Base-by-base conservation (phyloP, 1,139 yeast genomes). In the Ogataea hybrid region DNA sequence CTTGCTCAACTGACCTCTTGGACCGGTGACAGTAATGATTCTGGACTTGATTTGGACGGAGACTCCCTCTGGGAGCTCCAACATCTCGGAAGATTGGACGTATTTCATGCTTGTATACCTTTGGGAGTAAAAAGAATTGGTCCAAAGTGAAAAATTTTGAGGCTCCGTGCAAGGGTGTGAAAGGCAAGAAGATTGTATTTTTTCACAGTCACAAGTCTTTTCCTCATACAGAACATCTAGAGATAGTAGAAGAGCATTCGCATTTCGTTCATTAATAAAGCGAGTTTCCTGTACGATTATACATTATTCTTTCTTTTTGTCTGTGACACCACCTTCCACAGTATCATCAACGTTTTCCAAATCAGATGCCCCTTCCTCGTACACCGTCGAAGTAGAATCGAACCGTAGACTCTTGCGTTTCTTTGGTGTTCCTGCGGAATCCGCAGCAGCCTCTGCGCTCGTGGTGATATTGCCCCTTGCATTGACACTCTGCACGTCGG, bases 1-100 rank as follows among this genome's bases (percentile, higher is more conserved):
- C 83, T 92, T 92, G 77, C 72, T 69, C 70, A 92, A 79, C 59
- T 79, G 77, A 75, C 98, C 98, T 79, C 98, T 90, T 79, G 98
- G 98, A 63, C 98, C 98, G 63, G 85, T 79, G 61, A 92, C 98
- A 63, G 80, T 83, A 70, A 92, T 73, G 65, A 69, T 63, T 79
- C 98, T 87, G 72, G 98, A 81, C 73, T 89, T 87, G 81, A 94
- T 90, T 68, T 76, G 73, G 63, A 92, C 85, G 64, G 83, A 77
- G 58, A 94, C 98, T 63, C 86, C 96, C 73, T 86, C 95, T 73
- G 98, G 98, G 71, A 94, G 75, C 53, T 77, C 87, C 67, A 94
- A 78, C 67, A 73, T 67, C 79, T 92, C 96, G 71, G 88, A 96
- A 57, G 96, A 85, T 75, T 85, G 90, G 68, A 92, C 77, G 90